Conservation (phyloP, 441 rosid genomes). For the Kokia cookei region DNA sequence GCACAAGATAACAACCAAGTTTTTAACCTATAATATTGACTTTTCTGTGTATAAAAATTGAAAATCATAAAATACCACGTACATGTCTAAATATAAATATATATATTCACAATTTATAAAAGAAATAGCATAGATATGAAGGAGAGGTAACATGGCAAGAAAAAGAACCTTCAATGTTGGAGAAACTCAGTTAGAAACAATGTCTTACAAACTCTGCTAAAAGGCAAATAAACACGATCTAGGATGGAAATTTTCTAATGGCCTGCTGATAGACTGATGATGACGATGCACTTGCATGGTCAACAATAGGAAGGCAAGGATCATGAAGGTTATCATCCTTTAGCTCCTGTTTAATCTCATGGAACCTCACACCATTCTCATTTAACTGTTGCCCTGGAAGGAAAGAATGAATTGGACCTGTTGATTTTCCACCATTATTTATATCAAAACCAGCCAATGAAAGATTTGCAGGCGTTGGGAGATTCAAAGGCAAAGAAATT, state of each 20-base stretch:
- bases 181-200: neutral
- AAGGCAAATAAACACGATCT: slow-evolving; percentile 1
- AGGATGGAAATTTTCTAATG: slow-evolving; percentile 27
- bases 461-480: slow-evolving; percentile 21
- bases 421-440: slow-evolving; percentile 15
- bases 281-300: slow-evolving; percentile 26
- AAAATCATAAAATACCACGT: neutral
- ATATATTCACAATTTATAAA: neutral
- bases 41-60: neutral
- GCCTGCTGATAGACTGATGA: slow-evolving; percentile 24
- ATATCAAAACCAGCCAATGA: slow-evolving; percentile 24
- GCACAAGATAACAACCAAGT: neutral
- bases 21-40: neutral
- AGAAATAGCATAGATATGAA: neutral
- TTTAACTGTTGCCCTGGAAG: slow-evolving; percentile 28
- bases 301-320: slow-evolving; percentile 24
- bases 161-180: slow-evolving; percentile 1
- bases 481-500: slow-evolving; percentile 32
- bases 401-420: slow-evolving; percentile 23
- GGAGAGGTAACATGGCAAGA: neutral
- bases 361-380: slow-evolving; percentile 19
- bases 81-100: neutral
- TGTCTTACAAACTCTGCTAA: neutral
- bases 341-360: slow-evolving; percentile 41
- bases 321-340: slow-evolving; percentile 35